Evolutionary conservation across 1,284 basidiomycete genomes (phyloP).

Genomic region (Malassezia nana): DNA sequence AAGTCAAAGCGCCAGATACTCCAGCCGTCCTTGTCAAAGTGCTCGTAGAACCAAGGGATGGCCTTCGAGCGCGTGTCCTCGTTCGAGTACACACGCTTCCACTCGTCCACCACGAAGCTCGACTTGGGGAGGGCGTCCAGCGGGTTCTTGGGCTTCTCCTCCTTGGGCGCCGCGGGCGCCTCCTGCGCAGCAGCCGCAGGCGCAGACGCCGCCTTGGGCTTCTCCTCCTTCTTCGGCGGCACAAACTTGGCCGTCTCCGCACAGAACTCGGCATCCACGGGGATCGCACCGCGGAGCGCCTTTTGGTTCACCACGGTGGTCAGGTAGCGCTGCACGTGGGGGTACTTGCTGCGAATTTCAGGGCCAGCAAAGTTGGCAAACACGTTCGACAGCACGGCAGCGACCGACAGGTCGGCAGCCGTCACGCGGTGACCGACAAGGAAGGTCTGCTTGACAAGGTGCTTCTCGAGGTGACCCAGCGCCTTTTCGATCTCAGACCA

Average conservation of each 20-base stretch:
- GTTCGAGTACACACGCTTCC: conserved; percentile 97
- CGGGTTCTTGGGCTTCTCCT: conserved; percentile 81
- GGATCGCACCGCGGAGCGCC: conserved; percentile 29
- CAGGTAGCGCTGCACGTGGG: conserved; percentile 70
- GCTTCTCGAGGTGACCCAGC: conserved; percentile 61
- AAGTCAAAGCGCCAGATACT: conserved; percentile 85
- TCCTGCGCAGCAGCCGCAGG: conserved; percentile 8
- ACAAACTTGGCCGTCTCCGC: conserved; percentile 66
- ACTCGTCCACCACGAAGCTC: conserved; percentile 87
- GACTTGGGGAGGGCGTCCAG: conserved; percentile 85
- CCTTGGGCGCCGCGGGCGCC: conserved; percentile 50
- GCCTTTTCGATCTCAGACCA: conserved; percentile 50
- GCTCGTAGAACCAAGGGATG: conserved; percentile 49
- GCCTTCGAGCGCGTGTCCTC: conserved; percentile 60
- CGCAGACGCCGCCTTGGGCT: conserved; percentile 33
- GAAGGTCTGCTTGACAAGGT: conserved; percentile 73
- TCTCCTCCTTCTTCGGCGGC: conserved; percentile 58
- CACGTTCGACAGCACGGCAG: conserved; percentile 47
- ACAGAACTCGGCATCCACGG: conserved; percentile 53
- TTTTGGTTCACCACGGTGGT: conserved; percentile 62
- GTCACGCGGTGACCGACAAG: conserved; percentile 88
- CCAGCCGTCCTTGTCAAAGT: conserved; percentile 80
- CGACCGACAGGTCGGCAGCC: conserved; percentile 73
- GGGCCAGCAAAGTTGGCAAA: conserved; percentile 27
- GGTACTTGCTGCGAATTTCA: conserved; percentile 47